These are phyloP conservation scores for Yamadazyma pseudoaaseri DNA, from an alignment of 1,139 yeast genomes.

Conservation along the genomic window DNA sequence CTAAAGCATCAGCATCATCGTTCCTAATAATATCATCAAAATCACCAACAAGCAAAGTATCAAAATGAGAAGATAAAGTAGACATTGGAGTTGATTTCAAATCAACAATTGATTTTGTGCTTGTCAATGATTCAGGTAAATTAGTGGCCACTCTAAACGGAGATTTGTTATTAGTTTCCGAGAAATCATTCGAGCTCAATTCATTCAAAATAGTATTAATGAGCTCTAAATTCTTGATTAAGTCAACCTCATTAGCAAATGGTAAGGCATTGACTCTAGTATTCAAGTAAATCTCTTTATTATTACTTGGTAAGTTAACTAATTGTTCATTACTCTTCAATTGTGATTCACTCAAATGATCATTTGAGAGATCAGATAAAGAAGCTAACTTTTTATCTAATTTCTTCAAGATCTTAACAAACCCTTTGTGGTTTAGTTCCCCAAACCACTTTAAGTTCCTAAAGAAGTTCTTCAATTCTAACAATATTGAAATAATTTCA, in stretches of 20 bases:
- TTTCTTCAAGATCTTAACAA: slow-evolving; percentile 84
- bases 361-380: slow-evolving; percentile 19
- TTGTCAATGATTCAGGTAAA: neutral
- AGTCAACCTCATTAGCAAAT: slow-evolving; percentile 69
- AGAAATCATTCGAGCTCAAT: slow-evolving; percentile 25
- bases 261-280: slow-evolving; percentile 74
- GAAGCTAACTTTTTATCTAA: slow-evolving; percentile 72
- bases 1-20: slow-evolving; percentile 46
- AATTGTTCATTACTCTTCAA: slow-evolving; percentile 7
- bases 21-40: slow-evolving; percentile 33
- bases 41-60: slow-evolving; percentile 26
- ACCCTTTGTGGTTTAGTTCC: slow-evolving; percentile 88
- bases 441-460: slow-evolving; percentile 92
- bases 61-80: slow-evolving; percentile 22
- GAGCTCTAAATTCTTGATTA: slow-evolving; percentile 50
- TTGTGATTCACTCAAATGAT: slow-evolving; percentile 8
- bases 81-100: slow-evolving; percentile 5
- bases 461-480: slow-evolving; percentile 75
- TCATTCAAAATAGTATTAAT: slow-evolving; percentile 55
- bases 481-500: slow-evolving; percentile 71
- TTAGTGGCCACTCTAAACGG: slow-evolving; percentile 5
- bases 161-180: slow-evolving; percentile 9
- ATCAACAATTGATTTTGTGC: slow-evolving; percentile 2
- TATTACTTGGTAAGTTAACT: slow-evolving; percentile 49
- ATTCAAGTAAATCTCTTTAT: slow-evolving; percentile 64